These are phyloP conservation scores for Arthrobotrys sinensis DNA, from an alignment of 2,329 filamentous ascomycete species.

Conservation along the genomic window DNA sequence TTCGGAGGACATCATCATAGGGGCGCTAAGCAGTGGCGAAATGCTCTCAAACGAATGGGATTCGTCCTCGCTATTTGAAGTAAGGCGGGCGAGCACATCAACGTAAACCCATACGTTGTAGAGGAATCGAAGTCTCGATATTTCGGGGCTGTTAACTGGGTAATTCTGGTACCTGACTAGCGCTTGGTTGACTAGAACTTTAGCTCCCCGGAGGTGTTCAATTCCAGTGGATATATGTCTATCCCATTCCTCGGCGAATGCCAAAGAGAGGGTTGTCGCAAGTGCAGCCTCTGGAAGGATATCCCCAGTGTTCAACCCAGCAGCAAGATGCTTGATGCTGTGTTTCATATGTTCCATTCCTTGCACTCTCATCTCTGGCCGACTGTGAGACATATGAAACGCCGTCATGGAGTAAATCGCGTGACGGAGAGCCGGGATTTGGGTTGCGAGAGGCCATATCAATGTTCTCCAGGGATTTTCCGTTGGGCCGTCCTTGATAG, in stretches of 20 bases:
- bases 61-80: slow-evolving; percentile 74
- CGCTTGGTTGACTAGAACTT: slow-evolving; percentile 75
- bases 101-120: slow-evolving; percentile 81
- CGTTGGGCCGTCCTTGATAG: slow-evolving; percentile 77
- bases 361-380: slow-evolving; percentile 73
- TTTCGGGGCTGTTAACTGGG: slow-evolving; percentile 70
- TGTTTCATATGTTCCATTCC: slow-evolving; percentile 80
- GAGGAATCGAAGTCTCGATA: slow-evolving; percentile 75
- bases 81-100: slow-evolving; percentile 79
- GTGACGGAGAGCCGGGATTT: slow-evolving; percentile 78
- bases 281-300: slow-evolving; percentile 78
- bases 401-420: slow-evolving; percentile 79
- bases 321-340: slow-evolving; percentile 74
- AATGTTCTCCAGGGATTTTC: slow-evolving; percentile 81
- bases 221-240: slow-evolving; percentile 79
- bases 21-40: slow-evolving; percentile 55
- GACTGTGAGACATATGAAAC: slow-evolving; percentile 76
- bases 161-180: slow-evolving; percentile 70
- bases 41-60: slow-evolving; percentile 64
- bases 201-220: slow-evolving; percentile 78
- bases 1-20: slow-evolving; percentile 69
- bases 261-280: slow-evolving; percentile 78
- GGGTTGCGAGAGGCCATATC: slow-evolving; percentile 78
- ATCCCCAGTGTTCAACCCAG: slow-evolving; percentile 72
- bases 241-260: slow-evolving; percentile 81